phyloP scores from a whole-genome alignment of 441 rosid species.

The Croton setiger region DNA sequence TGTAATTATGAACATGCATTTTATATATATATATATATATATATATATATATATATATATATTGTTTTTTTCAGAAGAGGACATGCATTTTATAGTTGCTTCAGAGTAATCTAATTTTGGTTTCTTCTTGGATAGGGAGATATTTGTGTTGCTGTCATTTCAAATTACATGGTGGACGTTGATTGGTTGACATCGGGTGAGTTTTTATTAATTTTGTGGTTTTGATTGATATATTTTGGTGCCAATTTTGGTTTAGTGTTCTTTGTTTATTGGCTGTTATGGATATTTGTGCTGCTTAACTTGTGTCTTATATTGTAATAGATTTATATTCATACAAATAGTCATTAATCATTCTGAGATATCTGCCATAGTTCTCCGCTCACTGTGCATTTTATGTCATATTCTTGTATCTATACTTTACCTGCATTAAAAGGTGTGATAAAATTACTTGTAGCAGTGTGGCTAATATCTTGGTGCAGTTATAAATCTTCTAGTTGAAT shows the following conservation, averaged over 20 bases:
- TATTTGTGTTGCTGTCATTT: constrained; percentile 59
- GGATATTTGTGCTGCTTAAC: not conserved
- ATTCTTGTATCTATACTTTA: not conserved
- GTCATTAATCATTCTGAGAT: not conserved
- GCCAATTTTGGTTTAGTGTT: not conserved
- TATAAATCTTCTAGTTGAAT: not conserved
- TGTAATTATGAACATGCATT: not conserved
- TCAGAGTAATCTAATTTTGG: not conserved
- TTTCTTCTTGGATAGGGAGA: constrained; percentile 53
- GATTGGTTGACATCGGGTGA: constrained; percentile 83
- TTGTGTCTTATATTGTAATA: not conserved
- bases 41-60: too few relatives aligned
- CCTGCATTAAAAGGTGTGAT: not conserved
- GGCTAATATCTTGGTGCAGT: not conserved
- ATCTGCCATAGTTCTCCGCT: not conserved
- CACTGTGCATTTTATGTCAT: not conserved
- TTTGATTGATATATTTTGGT: not conserved
- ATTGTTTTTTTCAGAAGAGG: not conserved
- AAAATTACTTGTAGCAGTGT: not conserved
- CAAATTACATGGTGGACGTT: constrained; percentile 91
- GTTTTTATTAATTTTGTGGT: constrained; percentile 13
- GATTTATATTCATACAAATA: not conserved
- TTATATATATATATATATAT: too few relatives aligned
- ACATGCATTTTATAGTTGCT: constrained; percentile 8
- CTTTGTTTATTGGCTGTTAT: not conserved